phyloP scores from a whole-genome alignment of 345 rosid genomes.

The Citrus reticulata region DNA sequence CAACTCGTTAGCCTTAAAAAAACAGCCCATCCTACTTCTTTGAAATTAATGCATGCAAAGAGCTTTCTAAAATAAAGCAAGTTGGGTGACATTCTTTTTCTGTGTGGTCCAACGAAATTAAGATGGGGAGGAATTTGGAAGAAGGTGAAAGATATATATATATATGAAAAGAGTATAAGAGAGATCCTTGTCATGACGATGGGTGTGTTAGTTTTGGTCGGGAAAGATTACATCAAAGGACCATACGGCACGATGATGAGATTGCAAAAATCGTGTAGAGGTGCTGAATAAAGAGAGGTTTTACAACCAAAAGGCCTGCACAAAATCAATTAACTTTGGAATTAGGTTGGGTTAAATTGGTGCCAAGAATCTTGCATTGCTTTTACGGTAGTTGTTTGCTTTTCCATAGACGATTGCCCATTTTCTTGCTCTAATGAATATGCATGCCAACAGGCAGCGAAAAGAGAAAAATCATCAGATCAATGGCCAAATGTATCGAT shows the following conservation, averaged over 20 bases:
- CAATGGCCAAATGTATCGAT: neutral
- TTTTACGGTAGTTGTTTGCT: constrained; percentile 15
- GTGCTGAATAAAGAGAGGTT: constrained; percentile 12
- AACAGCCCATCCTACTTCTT: too few relatives aligned
- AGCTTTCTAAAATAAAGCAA: neutral
- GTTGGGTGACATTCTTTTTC: neutral
- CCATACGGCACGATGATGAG: constrained; percentile 21
- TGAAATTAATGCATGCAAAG: too few relatives aligned
- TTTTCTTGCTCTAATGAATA: neutral
- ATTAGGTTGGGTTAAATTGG: constrained; percentile 15
- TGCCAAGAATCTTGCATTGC: constrained; percentile 16
- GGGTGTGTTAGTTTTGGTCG: constrained; percentile 5
- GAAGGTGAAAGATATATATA: neutral
- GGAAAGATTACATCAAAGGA: constrained; percentile 7
- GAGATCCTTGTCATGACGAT: neutral
- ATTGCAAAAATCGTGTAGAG: neutral
- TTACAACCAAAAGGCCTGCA: constrained; percentile 25
- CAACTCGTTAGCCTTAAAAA: too few relatives aligned
- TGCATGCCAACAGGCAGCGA: neutral
- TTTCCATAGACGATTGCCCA: neutral
- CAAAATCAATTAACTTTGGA: neutral
- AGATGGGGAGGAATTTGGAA: neutral
- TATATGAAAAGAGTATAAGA: neutral
- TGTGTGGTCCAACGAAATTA: neutral
- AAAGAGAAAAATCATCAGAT: neutral